Evolutionary conservation across 768 basidiomycete species (phyloP).

Genomic region (Tricholoma terreum): DNA sequence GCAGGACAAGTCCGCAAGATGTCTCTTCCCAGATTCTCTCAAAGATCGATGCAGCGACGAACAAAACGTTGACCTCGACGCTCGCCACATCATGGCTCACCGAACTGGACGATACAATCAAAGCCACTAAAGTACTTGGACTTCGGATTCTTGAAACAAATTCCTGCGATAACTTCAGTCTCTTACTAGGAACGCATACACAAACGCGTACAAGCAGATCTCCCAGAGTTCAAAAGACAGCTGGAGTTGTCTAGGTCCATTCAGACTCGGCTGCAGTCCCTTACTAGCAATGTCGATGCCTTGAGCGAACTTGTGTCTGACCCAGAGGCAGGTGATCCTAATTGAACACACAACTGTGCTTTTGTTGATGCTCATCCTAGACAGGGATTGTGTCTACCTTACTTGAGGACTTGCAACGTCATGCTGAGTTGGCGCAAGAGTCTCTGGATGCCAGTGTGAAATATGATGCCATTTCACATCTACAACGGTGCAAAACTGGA

Average conservation of each 20-base stretch:
- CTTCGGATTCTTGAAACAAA: not conserved
- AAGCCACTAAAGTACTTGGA: conserved; percentile 60
- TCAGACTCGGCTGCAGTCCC: conserved; percentile 51
- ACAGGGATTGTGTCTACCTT: conserved; percentile 65
- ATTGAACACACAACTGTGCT: not conserved
- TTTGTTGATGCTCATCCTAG: conserved; percentile 35
- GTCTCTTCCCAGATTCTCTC: conserved; percentile 69
- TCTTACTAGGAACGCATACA: conserved; percentile 59
- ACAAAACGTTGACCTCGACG: conserved; percentile 53
- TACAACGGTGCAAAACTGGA: conserved; percentile 49
- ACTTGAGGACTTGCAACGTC: conserved; percentile 50
- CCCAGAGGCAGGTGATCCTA: conserved; percentile 49
- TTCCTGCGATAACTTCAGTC: conserved; percentile 2
- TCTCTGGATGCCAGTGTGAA: conserved; percentile 51
- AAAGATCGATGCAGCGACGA: conserved; percentile 62
- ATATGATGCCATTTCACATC: conserved; percentile 50
- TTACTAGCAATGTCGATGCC: conserved; percentile 51
- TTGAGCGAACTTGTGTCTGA: conserved; percentile 52
- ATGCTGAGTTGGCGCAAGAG: conserved; percentile 63
- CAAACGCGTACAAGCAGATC: conserved; percentile 65
- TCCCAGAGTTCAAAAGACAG: conserved; percentile 63
- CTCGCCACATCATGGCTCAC: conserved; percentile 67
- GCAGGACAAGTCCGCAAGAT: conserved; percentile 56
- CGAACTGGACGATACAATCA: conserved; percentile 71
- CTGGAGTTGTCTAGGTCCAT: conserved; percentile 59